Conservation (phyloP, 1,284 basidiomycete genomes). For the Malassezia equina region DNA sequence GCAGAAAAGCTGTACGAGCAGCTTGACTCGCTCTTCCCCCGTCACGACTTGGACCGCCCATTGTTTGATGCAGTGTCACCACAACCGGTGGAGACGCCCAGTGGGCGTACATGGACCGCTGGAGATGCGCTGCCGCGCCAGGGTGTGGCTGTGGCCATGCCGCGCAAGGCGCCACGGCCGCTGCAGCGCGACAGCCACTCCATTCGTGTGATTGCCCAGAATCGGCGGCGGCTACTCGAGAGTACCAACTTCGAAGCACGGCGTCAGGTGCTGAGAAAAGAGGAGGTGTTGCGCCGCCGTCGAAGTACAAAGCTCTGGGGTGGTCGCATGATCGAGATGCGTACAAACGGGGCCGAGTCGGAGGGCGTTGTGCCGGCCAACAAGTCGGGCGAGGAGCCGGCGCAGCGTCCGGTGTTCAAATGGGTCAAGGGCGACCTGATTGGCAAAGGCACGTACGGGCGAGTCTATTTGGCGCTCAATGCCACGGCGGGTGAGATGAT, state of each 20-base stretch:
- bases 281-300: constrained; percentile 58
- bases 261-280: constrained; percentile 50
- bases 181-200: constrained; percentile 55
- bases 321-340: constrained; percentile 82
- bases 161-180: constrained; percentile 6
- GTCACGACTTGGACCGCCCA: constrained; percentile 89
- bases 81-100: neutral
- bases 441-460: constrained; percentile 89
- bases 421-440: constrained; percentile 98
- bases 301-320: constrained; percentile 94
- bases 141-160: neutral
- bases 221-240: constrained; percentile 48
- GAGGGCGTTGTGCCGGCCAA: constrained; percentile 19
- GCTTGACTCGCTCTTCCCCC: constrained; percentile 88
- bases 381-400: constrained; percentile 8
- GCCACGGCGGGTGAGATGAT: constrained; percentile 99
- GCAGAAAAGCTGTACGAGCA: constrained; percentile 89
- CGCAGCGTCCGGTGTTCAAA: constrained; percentile 62
- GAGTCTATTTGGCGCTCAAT: constrained; percentile 90
- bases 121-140: neutral
- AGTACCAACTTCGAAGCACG: constrained; percentile 23
- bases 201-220: constrained; percentile 78
- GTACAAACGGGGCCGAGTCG: constrained; percentile 48
- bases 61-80: constrained; percentile 61
- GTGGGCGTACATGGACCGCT: neutral